phyloP scores from a whole-genome alignment of 2,329 filamentous ascomycete genomes.

The Shiraia bambusicola region DNA sequence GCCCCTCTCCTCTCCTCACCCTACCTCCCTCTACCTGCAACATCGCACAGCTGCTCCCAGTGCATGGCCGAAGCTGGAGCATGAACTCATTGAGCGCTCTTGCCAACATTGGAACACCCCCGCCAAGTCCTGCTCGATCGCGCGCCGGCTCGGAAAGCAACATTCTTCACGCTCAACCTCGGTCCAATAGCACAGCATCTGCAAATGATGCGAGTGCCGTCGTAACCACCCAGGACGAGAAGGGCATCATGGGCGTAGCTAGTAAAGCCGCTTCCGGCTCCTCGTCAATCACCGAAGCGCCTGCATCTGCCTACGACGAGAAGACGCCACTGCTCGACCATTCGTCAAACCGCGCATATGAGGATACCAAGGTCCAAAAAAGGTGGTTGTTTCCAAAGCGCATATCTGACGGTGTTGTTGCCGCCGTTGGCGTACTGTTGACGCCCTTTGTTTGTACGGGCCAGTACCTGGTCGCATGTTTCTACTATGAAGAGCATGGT shows the following conservation, averaged over 20 bases:
- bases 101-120: conserved; percentile 68
- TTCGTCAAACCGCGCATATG: conserved; percentile 26
- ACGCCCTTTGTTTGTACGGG: conserved; percentile 77
- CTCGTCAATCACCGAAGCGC: conserved; percentile 29
- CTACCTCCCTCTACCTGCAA: background rate
- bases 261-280: conserved; percentile 20
- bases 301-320: conserved; percentile 57
- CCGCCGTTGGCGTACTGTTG: conserved; percentile 75
- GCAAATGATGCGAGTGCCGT: conserved; percentile 39
- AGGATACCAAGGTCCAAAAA: conserved; percentile 40
- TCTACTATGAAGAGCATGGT: conserved; percentile 81
- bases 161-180: conserved; percentile 34
- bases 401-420: conserved; percentile 70
- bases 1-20: background rate
- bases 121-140: conserved; percentile 53
- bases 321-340: conserved; percentile 65
- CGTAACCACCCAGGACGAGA: conserved; percentile 30
- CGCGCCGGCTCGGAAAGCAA: conserved; percentile 58
- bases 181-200: conserved; percentile 19
- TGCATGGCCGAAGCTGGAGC: conserved; percentile 57
- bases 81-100: conserved; percentile 98
- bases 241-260: conserved; percentile 34
- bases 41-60: background rate
- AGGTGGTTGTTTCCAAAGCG: conserved; percentile 63
- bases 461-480: conserved; percentile 77